Evolutionary conservation across 805 yeast genomes (phyloP).

Genomic region (Millerago galiae): DNA sequence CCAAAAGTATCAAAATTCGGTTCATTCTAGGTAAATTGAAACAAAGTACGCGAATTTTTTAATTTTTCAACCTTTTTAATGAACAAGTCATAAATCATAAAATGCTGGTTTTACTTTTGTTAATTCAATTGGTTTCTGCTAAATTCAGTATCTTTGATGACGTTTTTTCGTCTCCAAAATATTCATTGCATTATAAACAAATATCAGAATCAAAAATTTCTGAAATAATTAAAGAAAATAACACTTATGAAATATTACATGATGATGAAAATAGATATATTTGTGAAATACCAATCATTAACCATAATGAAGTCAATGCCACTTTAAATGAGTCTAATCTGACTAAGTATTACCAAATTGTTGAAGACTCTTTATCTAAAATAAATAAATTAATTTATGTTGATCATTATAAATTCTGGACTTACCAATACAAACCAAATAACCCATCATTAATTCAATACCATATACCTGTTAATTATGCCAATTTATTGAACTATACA

Average conservation of each 20-base stretch:
- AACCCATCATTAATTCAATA: constrained; percentile 1
- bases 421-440: not conserved
- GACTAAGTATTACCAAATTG: not conserved
- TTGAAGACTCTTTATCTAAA: not conserved
- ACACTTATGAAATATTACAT: not conserved
- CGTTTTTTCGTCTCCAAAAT: constrained; percentile 15
- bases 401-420: constrained; percentile 4
- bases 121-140: not conserved
- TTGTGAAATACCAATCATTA: not conserved
- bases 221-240: not conserved
- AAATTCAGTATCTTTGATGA: constrained; percentile 17
- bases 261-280: not conserved
- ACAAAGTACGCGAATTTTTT: no score
- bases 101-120: not conserved
- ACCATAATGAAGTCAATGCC: not conserved
- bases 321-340: not conserved
- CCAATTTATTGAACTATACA: constrained; percentile 1
- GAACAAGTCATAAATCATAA: not conserved
- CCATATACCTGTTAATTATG: not conserved
- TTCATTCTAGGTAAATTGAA: no score
- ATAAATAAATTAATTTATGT: not conserved
- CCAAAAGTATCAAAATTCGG: no score
- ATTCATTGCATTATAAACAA: not conserved
- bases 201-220: not conserved
- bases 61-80: no score